phyloP scores from a whole-genome alignment of 768 basidiomycete species.

The Mycena galopus region DNA sequence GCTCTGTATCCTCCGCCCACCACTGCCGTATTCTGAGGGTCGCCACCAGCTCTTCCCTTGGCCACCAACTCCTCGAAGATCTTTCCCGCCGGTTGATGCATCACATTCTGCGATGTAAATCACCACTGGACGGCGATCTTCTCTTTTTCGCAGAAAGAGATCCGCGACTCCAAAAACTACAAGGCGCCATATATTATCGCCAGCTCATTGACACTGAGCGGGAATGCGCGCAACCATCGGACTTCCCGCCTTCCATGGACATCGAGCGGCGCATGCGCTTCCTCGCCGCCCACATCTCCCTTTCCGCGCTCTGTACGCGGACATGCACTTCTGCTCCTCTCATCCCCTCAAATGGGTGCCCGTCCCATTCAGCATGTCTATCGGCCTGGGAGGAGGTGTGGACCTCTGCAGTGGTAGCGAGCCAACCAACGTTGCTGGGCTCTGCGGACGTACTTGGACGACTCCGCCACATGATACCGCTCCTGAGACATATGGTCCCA shows the following conservation, averaged over 20 bases:
- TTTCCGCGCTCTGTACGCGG: not conserved
- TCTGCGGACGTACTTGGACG: conserved; percentile 73
- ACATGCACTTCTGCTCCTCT: not conserved
- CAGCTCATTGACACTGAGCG: conserved; percentile 56
- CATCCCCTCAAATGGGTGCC: conserved; percentile 52
- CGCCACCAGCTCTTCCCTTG: conserved; percentile 63
- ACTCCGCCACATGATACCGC: conserved; percentile 59
- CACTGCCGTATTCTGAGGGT: conserved; percentile 62
- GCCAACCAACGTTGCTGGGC: conserved; percentile 37
- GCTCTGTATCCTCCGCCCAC: conserved; percentile 46
- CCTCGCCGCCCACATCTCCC: conserved; percentile 67
- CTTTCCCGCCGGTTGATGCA: conserved; percentile 27
- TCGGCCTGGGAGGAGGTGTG: conserved; percentile 65
- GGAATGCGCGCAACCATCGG: conserved; percentile 47
- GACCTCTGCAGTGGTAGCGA: conserved; percentile 57
- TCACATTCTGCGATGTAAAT: conserved; percentile 5
- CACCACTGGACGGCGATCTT: conserved; percentile 41
- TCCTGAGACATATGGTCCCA: conserved; percentile 52
- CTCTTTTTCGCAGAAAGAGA: conserved; percentile 53
- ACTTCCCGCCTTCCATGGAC: conserved; percentile 47
- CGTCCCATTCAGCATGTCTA: conserved; percentile 64
- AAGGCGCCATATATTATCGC: conserved; percentile 69
- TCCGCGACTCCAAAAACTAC: conserved; percentile 50
- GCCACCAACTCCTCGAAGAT: conserved; percentile 59
- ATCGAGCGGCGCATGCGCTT: conserved; percentile 61